Evolutionary conservation across 1,284 basidiomycete species (phyloP), one percentile per base, ranked within the genome.

Genomic region (Ceratobasidium sp.): DNA sequence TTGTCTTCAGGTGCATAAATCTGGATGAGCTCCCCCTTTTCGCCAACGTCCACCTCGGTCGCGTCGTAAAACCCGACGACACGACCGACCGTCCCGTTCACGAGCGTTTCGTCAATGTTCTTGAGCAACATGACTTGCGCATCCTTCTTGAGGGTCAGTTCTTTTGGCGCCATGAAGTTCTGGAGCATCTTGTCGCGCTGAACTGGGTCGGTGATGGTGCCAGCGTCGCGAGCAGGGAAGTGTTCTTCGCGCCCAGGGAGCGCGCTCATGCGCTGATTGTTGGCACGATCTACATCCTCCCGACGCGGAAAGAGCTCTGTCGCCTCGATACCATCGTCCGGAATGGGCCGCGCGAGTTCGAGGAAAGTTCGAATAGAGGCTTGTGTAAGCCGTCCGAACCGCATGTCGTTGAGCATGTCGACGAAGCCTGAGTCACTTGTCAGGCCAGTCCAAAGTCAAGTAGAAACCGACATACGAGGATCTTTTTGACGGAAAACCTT

Each of bases 381-480:
- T 72, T 6, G 85, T 81, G 72, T 62, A 65, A 95, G 79, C n/a
- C 76, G 80, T 3, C 94, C 95, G 73, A 91, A 90, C 15, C 94
- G 87, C 87, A 96, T 92, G 76, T 93, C 89, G 75, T 96, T 96
- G 50, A 98, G 80, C 84, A 97, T 93, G 74, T 93, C 85, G 64
- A 97, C 86, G 73, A 97, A 96, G 62, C 82, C 93, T 92, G 22
- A 22, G 13, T 13, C 38, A 47, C 13, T 8, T 42, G 20, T 52
- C 17, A 76, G 69, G 1, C 73, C 73, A 0, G 42, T 69, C 62
- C 57, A 52, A 32, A 27, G n/a, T n/a, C 25, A 45, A n/a, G 47
- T 31, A 35, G 17, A 55, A 49, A 40, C 29, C 8, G 58, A 75
- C 80, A 72, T 60, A 80, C 80, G 77, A 68, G 81, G 79, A 75